Base-by-base conservation (phyloP, 768 basidiomycete genomes). In the Mycena pura region DNA sequence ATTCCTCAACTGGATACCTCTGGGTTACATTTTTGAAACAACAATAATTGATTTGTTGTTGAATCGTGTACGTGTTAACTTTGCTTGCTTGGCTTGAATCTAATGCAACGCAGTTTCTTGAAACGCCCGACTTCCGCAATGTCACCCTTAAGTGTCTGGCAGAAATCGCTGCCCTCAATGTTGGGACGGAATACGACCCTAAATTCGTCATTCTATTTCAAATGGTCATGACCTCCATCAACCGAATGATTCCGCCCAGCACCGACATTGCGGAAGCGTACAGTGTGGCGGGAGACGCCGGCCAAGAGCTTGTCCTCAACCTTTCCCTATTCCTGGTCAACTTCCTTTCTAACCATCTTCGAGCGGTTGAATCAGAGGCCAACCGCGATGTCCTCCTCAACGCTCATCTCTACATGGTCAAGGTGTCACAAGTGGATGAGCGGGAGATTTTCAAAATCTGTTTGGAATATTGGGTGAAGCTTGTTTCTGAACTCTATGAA, bases 381-480 rank as follows among this genome's bases (percentile, higher is more conserved):
- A 92, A 96, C 71, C 93, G 92, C 47, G 95, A 96, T 68, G 90
- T 99, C 0, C 82, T 99, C 25, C 85, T 98, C 51, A 99, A 99
- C 72, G 96, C 96, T 0, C 96, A 99, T 75, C 80, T 96, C 27
- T 99, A 99, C 77, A 94, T 99, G 86, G 93, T 99, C 72, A 99
- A 98, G 77, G 89, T 99, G 34, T 96, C 94, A 0, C 95, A 95
- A 67, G 97, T 99, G 32, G 96, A 99, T 69, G 97, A 99, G 72
- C 89, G 96, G 50, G 97, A 99, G 75, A 92, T 99, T 65, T 99
- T 99, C 88, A 99, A 99, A 78, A 97, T 99, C 70, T 97, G 96
- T 68, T 78, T 99, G 70, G 97, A 99, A 72, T 99, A 99, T 78
- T 99, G 97, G 94, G 75, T 88, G 54, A 95, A 96, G 75, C 88